A percentile compares a stretch with the other conserved stretches of the same genome.
Evolutionary conservation across 2,329 filamentous ascomycete genomes (phyloP).

Genomic region (Fusarium papillatum): DNA sequence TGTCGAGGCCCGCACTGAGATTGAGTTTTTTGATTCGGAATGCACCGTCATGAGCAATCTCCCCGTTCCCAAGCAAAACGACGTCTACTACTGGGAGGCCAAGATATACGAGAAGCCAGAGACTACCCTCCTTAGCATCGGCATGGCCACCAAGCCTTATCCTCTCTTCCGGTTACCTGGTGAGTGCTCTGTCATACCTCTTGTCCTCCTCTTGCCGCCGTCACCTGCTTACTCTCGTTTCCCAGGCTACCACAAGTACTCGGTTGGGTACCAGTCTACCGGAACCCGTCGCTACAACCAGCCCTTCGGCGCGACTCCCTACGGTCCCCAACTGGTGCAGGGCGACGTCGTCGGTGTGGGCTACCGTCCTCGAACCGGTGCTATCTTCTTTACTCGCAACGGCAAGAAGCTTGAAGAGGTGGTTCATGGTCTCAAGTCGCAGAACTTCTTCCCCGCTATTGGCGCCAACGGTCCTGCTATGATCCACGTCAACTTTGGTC

Average conservation of each 20-base stretch:
- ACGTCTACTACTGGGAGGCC: slow-evolving; percentile 99
- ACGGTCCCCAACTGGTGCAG: slow-evolving; percentile 89
- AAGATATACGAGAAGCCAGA: slow-evolving; percentile 99
- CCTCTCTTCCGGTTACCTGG: slow-evolving; percentile 94
- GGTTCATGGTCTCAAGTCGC: slow-evolving; percentile 90
- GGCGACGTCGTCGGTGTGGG: slow-evolving; percentile 97
- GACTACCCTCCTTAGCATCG: slow-evolving; percentile 86
- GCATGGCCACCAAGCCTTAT: slow-evolving; percentile 97
- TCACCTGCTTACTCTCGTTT: slow-evolving; percentile 38
- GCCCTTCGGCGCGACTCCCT: slow-evolving; percentile 84
- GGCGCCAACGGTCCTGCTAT: slow-evolving; percentile 94
- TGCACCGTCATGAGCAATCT: slow-evolving; percentile 98
- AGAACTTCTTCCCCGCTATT: slow-evolving; percentile 98
- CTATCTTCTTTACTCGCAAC: slow-evolving; percentile 98
- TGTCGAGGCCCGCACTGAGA: slow-evolving; percentile 95
- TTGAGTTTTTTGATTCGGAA: slow-evolving; percentile 98
- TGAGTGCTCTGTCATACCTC: slow-evolving; percentile 58
- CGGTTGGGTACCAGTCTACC: slow-evolving; percentile 90
- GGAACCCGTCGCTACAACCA: slow-evolving; percentile 93
- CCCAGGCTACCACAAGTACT: slow-evolving; percentile 88
- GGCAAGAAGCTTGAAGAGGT: slow-evolving; percentile 98
- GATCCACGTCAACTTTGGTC: slow-evolving; percentile 97
- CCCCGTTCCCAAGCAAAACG: slow-evolving; percentile 97
- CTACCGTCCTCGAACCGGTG: slow-evolving; percentile 93
- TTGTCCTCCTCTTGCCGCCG: background rate